A percentile compares a stretch with the other conserved stretches of the same genome.
These are phyloP conservation scores for Emiliania huxleyi DNA, from an alignment of 78 protist genomes.

Conservation along the genomic window DNA sequence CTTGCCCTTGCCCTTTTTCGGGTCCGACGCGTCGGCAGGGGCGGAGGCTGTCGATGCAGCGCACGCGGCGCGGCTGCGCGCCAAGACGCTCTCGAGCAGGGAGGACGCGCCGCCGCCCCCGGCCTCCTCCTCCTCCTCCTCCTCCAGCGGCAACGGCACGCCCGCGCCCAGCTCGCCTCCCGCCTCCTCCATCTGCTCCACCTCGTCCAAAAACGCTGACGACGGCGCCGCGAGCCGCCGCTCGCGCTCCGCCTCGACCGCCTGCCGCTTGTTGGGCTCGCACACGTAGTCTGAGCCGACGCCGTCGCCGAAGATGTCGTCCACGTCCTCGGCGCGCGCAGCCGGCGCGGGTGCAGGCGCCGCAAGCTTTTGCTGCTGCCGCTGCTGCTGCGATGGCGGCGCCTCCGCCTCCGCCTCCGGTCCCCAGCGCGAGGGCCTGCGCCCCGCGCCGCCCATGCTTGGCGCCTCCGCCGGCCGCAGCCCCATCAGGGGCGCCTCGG, in stretches of 20 bases:
- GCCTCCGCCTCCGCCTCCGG: background rate
- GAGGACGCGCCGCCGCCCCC: background rate
- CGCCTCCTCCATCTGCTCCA: too few species aligned
- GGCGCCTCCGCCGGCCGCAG: too few species aligned
- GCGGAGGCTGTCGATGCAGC: too few species aligned
- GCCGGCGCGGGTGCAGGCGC: background rate
- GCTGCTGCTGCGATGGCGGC: background rate
- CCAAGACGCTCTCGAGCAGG: background rate
- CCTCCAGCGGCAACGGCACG: too few species aligned
- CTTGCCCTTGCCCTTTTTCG: too few species aligned
- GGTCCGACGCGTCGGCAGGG: too few species aligned
- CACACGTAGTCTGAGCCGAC: slow-evolving; percentile 13
- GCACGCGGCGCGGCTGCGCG: background rate
- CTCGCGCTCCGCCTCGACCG: background rate
- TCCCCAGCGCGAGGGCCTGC: background rate
- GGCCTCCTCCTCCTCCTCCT: background rate
- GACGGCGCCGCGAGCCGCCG: too few species aligned
- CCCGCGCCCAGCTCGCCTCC: too few species aligned
- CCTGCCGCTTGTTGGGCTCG: background rate
- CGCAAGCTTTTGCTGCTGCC: background rate
- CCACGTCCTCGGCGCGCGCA: background rate
- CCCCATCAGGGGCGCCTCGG: background rate
- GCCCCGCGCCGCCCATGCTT: too few species aligned
- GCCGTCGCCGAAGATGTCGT: slow-evolving; percentile 16
- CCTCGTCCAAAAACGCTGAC: too few species aligned